Evolutionary conservation across 345 rosid species (phyloP).

Genomic region (Salix suchowensis): DNA sequence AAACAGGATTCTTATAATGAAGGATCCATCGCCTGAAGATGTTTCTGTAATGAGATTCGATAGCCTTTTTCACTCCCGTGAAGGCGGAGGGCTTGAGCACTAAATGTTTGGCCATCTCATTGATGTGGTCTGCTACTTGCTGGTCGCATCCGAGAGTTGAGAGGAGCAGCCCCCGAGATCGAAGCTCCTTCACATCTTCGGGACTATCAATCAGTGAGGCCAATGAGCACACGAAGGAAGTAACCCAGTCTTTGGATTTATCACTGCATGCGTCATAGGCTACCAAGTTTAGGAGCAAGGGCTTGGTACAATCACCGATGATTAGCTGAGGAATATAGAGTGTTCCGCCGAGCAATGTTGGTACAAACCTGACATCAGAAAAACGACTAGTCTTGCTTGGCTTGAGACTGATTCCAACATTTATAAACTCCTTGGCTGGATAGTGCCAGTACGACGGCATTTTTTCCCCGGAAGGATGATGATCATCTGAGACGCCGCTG

Average conservation of each 20-base stretch:
- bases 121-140: constrained; percentile 12
- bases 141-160: constrained; percentile 14
- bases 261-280: constrained; percentile 20
- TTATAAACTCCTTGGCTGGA: not conserved
- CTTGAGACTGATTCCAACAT: not conserved
- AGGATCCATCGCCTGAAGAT: too few relatives aligned
- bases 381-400: not conserved
- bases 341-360: not conserved
- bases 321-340: constrained; percentile 15
- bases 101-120: constrained; percentile 6
- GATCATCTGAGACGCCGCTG: too few relatives aligned
- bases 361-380: not conserved
- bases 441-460: not conserved
- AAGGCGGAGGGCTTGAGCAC: not conserved
- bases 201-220: constrained; percentile 16
- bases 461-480: too few relatives aligned
- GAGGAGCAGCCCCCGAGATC: constrained; percentile 3
- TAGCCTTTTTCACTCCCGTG: too few relatives aligned
- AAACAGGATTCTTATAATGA: too few relatives aligned
- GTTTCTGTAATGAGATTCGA: too few relatives aligned
- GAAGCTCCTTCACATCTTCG: constrained; percentile 15
- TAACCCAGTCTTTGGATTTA: not conserved
- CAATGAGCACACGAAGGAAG: constrained; percentile 13
- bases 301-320: constrained; percentile 11
- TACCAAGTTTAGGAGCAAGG: constrained; percentile 21